Evolutionary conservation across 257 asterid genomes (phyloP), one percentile per base, ranked within the genome.

Genomic region (Knoxia roxburghii): DNA sequence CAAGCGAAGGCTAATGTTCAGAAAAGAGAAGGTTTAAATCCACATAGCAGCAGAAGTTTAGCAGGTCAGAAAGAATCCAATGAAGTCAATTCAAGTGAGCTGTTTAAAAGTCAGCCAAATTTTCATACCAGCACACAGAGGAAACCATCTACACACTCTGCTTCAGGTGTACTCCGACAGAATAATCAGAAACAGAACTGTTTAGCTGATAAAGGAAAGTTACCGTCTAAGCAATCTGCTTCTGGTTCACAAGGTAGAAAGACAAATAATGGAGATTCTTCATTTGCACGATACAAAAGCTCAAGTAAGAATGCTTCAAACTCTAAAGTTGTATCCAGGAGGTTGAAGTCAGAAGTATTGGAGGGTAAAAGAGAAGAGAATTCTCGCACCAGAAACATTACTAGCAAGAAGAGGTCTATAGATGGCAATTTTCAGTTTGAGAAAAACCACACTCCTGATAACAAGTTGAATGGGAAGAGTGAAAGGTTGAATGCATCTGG

Each of bases 1-100:
- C 97, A 83, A 77, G 97, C 99, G 49, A 94, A 88, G 79, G 89
- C 83, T 41, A 90, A 90, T 73, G 95, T 90, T 70, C 92, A 80
- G 85, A 90, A 86, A 84, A 74, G 96, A 82, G 96, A 80, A 77
- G 84, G 88, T 53, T 50, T 80, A 56, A 77, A 57, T 59, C 32
- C 54, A 53, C 66, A 43, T 67, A 64, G 83, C 61, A 75, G 67
- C 58, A 81, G 71, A 61, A 76, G 43, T 57, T 41, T 58, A 32
- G 79, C 60, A 18, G 71, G 68, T 73, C 80, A 68, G 74, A 84
- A 83, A 72, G 92, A 86, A 69, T 30, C 72, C 12, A 49, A 68
- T 30, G 88, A 87, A 55, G 59, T 73, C 65, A 79, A 65, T 65
- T 79, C 90, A 23, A 74, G 71, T 45, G 80, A 80, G 61, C 40